Evolutionary conservation across 768 basidiomycete species (phyloP).

Genomic region (Boletus rubroflammeus): DNA sequence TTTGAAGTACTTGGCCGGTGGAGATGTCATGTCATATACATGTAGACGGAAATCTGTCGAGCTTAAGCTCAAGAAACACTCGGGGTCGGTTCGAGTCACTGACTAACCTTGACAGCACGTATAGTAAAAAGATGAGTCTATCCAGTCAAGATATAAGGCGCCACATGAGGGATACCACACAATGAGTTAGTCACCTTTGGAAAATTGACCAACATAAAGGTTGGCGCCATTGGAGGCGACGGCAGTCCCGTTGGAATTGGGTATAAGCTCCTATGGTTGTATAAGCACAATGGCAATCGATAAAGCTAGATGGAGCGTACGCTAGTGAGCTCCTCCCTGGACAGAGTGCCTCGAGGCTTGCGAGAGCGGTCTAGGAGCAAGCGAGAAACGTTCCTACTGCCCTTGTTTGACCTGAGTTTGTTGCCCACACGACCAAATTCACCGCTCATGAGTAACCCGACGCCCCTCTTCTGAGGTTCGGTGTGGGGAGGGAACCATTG

Average conservation of each 20-base stretch:
- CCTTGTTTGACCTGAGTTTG: conserved; percentile 43
- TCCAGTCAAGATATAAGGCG: conserved; percentile 3
- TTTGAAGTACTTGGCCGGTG: conserved; percentile 30
- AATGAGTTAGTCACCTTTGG: conserved; percentile 45
- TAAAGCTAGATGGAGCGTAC: conserved; percentile 38
- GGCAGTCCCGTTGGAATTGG: conserved; percentile 76
- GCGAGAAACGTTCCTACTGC: conserved; percentile 47
- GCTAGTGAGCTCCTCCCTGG: conserved; percentile 52
- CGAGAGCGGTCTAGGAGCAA: conserved; percentile 42
- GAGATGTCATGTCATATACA: conserved; percentile 74
- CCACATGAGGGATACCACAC: neutral
- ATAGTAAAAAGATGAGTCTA: conserved; percentile 90
- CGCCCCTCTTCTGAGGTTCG: conserved; percentile 61
- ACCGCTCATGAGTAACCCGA: conserved; percentile 65
- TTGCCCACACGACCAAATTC: conserved; percentile 70
- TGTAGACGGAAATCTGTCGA: conserved; percentile 81
- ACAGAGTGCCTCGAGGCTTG: conserved; percentile 30
- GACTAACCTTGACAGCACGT: conserved; percentile 77
- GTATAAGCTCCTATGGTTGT: conserved; percentile 56
- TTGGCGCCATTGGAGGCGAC: conserved; percentile 72
- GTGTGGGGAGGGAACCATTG: conserved; percentile 40
- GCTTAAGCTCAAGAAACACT: neutral
- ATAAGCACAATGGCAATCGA: neutral
- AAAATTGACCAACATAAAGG: conserved; percentile 84
- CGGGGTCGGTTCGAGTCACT: neutral